Base-by-base conservation (phyloP, 106 monocot species). In the Narthecium ossifragum region DNA sequence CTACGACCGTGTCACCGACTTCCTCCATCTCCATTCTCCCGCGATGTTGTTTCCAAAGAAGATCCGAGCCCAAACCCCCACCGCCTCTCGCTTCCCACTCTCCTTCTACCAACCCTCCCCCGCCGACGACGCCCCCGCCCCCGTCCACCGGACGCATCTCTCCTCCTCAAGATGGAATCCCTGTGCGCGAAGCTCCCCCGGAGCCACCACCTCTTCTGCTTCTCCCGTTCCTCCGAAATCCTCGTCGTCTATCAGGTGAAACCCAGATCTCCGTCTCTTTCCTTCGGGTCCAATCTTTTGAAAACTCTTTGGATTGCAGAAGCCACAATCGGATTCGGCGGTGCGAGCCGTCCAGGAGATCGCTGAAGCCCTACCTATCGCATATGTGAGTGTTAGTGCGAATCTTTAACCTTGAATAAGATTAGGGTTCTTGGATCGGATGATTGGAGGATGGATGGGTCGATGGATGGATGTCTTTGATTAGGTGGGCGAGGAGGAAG, bases 141-240 rank as follows among this genome's bases (percentile, higher is more conserved):
- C n/a, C n/a, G n/a, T n/a, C n/a, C n/a, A n/a, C n/a, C n/a, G n/a
- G n/a, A n/a, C n/a, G n/a, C n/a, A n/a, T n/a, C n/a, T 43, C 70
- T 49, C 49, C 30, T 63, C 52, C 24, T 69, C 69, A 59, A 75
- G 18, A 32, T 76, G 57, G 69, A 88, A 53, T 32, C 62, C 21
- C 80, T 84, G 33, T 80, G 79, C 76, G 77, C 73, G 70, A 80
- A 68, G 66, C 57, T 88, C 51, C 77, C 88, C 26, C 67, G 80
- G 11, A 53, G 33, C 4, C 69, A 58, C 28, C 65, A 55, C 46
- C 41, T 87, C 47, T 71, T 79, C 15, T 80, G 75, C 83, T 54
- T 88, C 60, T 51, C 24, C 39, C 68, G 60, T 12, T 57, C 70
- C 52, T 33, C 53, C 20, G n/a, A 57, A 43, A 60, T 68, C 76